Conservation (phyloP, 352 stramenopile genomes). For the Achlya hypogyna region DNA sequence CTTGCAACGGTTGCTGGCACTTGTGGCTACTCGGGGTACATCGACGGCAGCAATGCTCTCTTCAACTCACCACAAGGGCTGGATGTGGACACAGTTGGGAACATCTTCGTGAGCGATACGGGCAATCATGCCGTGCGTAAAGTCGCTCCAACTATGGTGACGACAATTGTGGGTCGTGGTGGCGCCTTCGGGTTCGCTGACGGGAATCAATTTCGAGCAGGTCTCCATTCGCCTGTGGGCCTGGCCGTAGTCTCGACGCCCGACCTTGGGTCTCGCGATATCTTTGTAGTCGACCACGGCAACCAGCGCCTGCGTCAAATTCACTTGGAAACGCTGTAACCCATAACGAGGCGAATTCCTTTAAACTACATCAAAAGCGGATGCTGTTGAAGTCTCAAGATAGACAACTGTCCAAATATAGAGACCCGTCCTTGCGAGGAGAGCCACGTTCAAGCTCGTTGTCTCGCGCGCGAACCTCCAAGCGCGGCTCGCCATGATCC, state of each 20-base stretch:
- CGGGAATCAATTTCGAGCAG: neutral
- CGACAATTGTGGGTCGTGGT: neutral
- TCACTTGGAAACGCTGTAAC: too few relatives aligned
- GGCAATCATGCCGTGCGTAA: slow-evolving; percentile 91
- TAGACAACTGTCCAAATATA: too few relatives aligned
- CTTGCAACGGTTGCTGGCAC: slow-evolving; percentile 24
- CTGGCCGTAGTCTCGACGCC: neutral
- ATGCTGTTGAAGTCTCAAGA: too few relatives aligned
- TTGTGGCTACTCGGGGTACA: neutral
- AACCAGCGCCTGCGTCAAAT: neutral
- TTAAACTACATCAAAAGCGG: too few relatives aligned
- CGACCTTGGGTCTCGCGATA: neutral
- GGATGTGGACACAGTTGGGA: slow-evolving; percentile 59
- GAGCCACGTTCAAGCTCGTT: too few relatives aligned
- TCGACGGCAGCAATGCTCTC: neutral
- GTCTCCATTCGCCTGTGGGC: neutral
- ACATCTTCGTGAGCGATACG: slow-evolving; percentile 92
- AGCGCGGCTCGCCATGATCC: too few relatives aligned
- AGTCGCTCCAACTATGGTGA: slow-evolving; percentile 28
- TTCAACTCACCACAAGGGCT: slow-evolving; percentile 86
- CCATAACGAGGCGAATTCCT: too few relatives aligned
- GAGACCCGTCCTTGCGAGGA: too few relatives aligned
- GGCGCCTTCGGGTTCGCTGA: neutral
- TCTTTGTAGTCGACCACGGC: neutral
- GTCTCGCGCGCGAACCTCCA: too few relatives aligned